Percentiles rank a stretch among this genome's conserved stretches.
phyloP scores from a whole-genome alignment of 1,284 basidiomycete species.

The Sphagnurus paluster region DNA sequence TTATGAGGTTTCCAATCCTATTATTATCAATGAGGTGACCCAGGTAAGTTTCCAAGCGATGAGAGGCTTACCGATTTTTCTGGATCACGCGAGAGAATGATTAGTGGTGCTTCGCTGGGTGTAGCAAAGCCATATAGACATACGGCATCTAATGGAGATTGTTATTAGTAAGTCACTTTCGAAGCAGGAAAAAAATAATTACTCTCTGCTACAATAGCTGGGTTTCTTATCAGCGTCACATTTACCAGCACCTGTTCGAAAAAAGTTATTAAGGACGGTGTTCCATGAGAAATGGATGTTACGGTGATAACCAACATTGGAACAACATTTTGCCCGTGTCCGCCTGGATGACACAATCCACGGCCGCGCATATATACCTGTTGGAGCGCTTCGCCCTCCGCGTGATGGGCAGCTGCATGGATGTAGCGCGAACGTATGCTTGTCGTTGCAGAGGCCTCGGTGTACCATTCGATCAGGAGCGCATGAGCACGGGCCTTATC shows the following conservation, averaged over 20 bases:
- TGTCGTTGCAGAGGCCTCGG: not conserved
- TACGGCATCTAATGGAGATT: slow-evolving; percentile 10
- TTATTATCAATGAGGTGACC: not conserved
- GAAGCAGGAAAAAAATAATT: slow-evolving; percentile 3
- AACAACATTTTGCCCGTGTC: slow-evolving; percentile 27
- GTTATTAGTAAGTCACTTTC: not conserved
- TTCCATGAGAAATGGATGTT: too few species aligned
- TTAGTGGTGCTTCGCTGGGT: not conserved
- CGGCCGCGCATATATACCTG: slow-evolving; percentile 31
- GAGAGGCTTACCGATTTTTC: slow-evolving; percentile 8
- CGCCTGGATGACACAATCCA: slow-evolving; percentile 28
- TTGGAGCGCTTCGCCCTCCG: slow-evolving; percentile 28
- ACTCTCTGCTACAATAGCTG: slow-evolving; percentile 32
- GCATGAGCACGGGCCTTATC: slow-evolving; percentile 19
- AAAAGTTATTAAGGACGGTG: not conserved
- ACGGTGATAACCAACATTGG: slow-evolving; percentile 19
- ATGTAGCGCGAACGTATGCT: slow-evolving; percentile 23
- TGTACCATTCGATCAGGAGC: slow-evolving; percentile 26
- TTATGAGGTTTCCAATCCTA: slow-evolving; percentile 32
- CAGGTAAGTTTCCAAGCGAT: not conserved
- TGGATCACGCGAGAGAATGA: not conserved
- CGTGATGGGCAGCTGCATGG: slow-evolving; percentile 29
- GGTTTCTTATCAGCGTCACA: slow-evolving; percentile 35
- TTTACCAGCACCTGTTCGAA: slow-evolving; percentile 28
- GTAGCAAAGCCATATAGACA: not conserved